Base-by-base conservation (phyloP, 306 rosid genomes). In the Datisca glomerata region DNA sequence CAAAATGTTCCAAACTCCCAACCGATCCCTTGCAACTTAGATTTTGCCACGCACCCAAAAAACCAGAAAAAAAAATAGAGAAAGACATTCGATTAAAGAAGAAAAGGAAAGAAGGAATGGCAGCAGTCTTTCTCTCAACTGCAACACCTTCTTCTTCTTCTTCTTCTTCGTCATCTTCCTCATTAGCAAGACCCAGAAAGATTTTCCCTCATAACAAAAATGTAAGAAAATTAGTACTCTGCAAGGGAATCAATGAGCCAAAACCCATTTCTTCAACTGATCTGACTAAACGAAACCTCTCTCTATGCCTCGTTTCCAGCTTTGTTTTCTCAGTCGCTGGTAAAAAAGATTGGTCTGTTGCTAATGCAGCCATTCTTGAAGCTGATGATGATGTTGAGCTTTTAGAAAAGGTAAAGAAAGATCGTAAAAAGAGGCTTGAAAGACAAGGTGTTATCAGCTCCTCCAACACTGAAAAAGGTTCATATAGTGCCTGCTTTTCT, bases 331-430 rank as follows among this genome's bases (percentile, higher is more conserved):
- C 75, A 17, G 63, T 72, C 48, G 60, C 66, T 40, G 80, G 72
- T 45, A 58, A 53, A 33, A 58, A 53, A 33, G 68, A 75, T 0
- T 53, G 45, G 49, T 46, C 38, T 41, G 59, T 41, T 50, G 76
- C 84, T 3, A 68, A 62, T 70, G 95, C 98, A 2, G 92, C 98
- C 51, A 84, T 91, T 45, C 75, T 91, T 40, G 98, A 91, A 46
- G 93, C 98, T 24, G 98, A 91, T 5, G 98, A 91, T 39, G 98
- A 91, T 32, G 69, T 52, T 20, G 98, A 91, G 60, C 96, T 84
- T 12, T 19, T 91, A 79, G 96, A 91, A 35, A 91, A 49, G 54
- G 84, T 80, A 3, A 91, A 84, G 61, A 50, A 24, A 43, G 98
- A 91, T 43, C 80, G 98, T 55, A 78, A 75, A 60, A 80, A 78